Base-by-base conservation (phyloP, 306 rosid genomes). In the Crotalaria pallida region DNA sequence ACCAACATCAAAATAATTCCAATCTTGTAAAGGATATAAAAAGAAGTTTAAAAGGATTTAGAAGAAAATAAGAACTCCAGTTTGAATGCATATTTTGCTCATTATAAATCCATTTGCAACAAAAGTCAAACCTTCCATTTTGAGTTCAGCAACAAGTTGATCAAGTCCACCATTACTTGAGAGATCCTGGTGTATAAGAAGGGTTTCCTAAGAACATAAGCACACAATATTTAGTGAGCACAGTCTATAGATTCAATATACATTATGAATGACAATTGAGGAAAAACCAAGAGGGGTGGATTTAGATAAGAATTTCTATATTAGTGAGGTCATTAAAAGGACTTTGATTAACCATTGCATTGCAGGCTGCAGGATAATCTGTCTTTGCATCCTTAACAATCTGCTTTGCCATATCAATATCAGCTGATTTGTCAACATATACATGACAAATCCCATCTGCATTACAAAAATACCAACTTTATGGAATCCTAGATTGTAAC, bases 381-480 rank as follows among this genome's bases (percentile, higher is more conserved):
- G 53, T 50, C 81, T 94, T 94, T 12, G 96, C 91, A 66, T 94
- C 99, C 71, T 65, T 75, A 56, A 94, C 78, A 77, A 94, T 86
- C 72, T 74, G 45, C 85, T 80, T 91, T 51, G 96, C 97, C 88
- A 84, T 86, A 27, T 86, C 86, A 7, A 88, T 73, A 80, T 87
- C 63, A 66, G 99, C 95, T 3, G 85, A 67, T 82, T 91, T 87
- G 71, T 94, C 97, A 23, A 94, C 75, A 57, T 87, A 94, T 50
- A 94, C 91, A 80, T 94, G 96, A 60, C 96, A 91, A 52, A 89
- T 81, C 59, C 92, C 96, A 88, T 87, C 99, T 94, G 86, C 73
- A 75, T 9, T 43, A 17, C 29, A 63, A 76, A 79, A 45, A 9
- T 40, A 71, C 13, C 16, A 79, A 40, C 16, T 74, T 41, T 58